Evolutionary conservation across 2,329 filamentous ascomycete species (phyloP).

Genomic region (Neofusicoccum ribis): DNA sequence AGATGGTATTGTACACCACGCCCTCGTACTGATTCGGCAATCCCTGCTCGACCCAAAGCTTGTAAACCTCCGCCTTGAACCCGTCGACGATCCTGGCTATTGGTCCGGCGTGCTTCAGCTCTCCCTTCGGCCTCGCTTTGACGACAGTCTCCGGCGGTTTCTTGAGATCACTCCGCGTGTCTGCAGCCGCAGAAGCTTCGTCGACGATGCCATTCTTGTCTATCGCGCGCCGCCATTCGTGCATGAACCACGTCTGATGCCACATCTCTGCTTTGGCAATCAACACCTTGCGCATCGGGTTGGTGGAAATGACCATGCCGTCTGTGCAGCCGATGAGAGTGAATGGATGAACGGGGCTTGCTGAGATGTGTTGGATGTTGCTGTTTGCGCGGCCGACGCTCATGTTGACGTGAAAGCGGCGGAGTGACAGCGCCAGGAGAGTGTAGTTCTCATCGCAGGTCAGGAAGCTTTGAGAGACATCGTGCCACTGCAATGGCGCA

Average conservation of each 20-base stretch:
- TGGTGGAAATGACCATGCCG: conserved; percentile 53
- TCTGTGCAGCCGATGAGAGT: conserved; percentile 54
- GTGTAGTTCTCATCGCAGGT: conserved; percentile 57
- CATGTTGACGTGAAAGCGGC: conserved; percentile 53
- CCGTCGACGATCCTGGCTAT: conserved; percentile 44
- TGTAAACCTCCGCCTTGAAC: conserved; percentile 35
- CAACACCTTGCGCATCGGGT: conserved; percentile 53
- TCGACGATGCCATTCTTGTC: conserved; percentile 2
- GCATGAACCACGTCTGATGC: conserved; percentile 59
- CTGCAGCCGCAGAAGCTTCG: neutral
- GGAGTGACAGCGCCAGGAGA: conserved; percentile 49
- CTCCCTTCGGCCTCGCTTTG: neutral
- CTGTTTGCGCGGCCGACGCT: conserved; percentile 39
- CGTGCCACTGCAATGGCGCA: conserved; percentile 54
- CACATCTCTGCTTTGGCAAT: conserved; percentile 53
- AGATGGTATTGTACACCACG: conserved; percentile 42
- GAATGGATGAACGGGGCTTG: conserved; percentile 57
- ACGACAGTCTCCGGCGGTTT: neutral
- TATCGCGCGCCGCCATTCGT: conserved; percentile 52
- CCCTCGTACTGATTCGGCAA: conserved; percentile 28
- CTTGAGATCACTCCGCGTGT: conserved; percentile 7
- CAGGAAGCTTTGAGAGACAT: conserved; percentile 55
- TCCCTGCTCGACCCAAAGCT: conserved; percentile 27
- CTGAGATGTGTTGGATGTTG: conserved; percentile 44
- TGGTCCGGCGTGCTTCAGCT: conserved; percentile 22